Base-by-base conservation (phyloP, 208 protist genomes). In the Leishmania arabica region DNA sequence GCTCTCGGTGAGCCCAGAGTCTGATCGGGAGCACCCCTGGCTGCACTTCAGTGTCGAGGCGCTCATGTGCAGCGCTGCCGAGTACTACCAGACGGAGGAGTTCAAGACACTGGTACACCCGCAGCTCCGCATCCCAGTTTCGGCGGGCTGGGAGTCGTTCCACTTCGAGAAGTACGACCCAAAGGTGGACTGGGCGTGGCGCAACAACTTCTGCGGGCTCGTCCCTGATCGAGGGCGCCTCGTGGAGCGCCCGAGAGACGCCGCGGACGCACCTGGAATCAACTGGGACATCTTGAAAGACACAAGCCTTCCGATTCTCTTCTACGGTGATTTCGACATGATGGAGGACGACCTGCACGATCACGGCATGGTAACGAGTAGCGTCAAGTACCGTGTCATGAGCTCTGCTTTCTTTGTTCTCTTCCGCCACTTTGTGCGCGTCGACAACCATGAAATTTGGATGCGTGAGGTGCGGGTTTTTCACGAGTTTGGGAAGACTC, bases 291-390 rank as follows among this genome's bases (percentile, higher is more conserved):
- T 97, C 19, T 85, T 97, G 65, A 84, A 88, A 71, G 87, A 96
- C 68, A 75, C 82, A 49, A 87, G 77, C 5, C 77, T 95, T 7
- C 90, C 89, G 0, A 96, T 97, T 80, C 73, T 91, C 31, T 90
- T 95, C 68, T 95, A 91, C 80, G 88, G 90, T 45, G 86, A 84
- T 40, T 92, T 97, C 75, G 88, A 94, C 49, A 80, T 95, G 21
- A 88, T 96, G 78, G 92, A 97, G 81, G 94, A 97, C 81, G 94
- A 97, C 78, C 64, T 97, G 19, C 94, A 96, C 79, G 94, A 97
- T 70, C 79, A 90, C 76, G 94, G 94, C 53, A 80, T 95, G 68
- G 84, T 93, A 24, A 74, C 24, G 56, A 88, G 90, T 83, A 91
- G 87, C 49, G 80, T 97, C 45, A 92, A 93, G 81, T 87, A 93